These are phyloP conservation scores for Wickerhamomyces kurtzmanii DNA, from an alignment of 805 yeast species.

Conservation along the genomic window DNA sequence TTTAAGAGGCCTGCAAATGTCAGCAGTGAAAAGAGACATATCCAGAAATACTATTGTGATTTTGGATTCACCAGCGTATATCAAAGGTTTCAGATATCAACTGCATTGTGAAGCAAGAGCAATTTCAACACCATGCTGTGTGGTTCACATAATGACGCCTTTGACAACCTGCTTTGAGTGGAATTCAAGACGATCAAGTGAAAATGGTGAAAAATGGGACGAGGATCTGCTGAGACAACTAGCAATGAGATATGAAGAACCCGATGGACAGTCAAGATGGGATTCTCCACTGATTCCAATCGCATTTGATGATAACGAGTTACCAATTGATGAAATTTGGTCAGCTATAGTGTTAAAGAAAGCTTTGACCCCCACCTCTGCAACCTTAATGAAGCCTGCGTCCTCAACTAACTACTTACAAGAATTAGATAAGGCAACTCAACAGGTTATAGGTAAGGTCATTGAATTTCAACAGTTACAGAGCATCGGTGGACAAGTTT, in stretches of 20 bases:
- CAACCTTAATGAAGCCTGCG: slow-evolving; percentile 77
- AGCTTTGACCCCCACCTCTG: slow-evolving; percentile 72
- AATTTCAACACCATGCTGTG: slow-evolving; percentile 70
- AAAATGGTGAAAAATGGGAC: slow-evolving; percentile 45
- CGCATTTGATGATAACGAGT: slow-evolving; percentile 36
- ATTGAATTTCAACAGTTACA: slow-evolving; percentile 51
- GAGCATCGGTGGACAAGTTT: slow-evolving; percentile 24
- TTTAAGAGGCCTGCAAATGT: slow-evolving; percentile 74
- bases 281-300: slow-evolving; percentile 84
- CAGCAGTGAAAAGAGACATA: slow-evolving; percentile 80
- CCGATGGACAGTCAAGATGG: slow-evolving; percentile 81
- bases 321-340: slow-evolving; percentile 65
- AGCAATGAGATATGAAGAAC: slow-evolving; percentile 87
- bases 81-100: slow-evolving; percentile 93
- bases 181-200: slow-evolving; percentile 30
- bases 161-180: slow-evolving; percentile 50
- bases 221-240: slow-evolving; percentile 54
- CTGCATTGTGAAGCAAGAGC: slow-evolving; percentile 90
- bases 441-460: slow-evolving; percentile 50
- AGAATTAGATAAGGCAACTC: slow-evolving; percentile 66
- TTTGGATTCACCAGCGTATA: slow-evolving; percentile 78
- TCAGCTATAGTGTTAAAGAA: slow-evolving; percentile 39
- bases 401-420: slow-evolving; percentile 67
- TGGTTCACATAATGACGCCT: slow-evolving; percentile 71
- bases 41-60: slow-evolving; percentile 65